Evolutionary conservation across 2,329 filamentous ascomycete species (phyloP), one percentile per base, ranked within the genome.

Genomic region (Venturia pyrina): DNA sequence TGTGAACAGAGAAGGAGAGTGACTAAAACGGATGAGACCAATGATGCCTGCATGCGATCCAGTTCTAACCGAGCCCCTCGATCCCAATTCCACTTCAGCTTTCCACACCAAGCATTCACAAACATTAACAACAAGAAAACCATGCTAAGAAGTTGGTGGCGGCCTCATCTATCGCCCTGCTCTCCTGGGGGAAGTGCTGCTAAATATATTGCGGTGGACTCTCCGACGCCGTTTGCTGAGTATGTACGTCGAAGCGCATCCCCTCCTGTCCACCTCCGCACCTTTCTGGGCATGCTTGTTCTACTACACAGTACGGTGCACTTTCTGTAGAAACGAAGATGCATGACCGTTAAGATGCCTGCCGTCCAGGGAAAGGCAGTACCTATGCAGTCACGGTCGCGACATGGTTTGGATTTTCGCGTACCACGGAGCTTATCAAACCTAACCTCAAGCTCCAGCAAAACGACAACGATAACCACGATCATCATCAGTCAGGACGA

Each of bases 211-310:
- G 5, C 50, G 21, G 5, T 37, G 11, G 53, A 37, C 5, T 37
- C 19, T 32, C 53, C 37, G 53, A 59, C 53, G 53, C 37, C 28
- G 28, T 15, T 19, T n/a, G 21, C 4, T 28, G 28, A 28, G 2
- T 28, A 28, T 24, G 17, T 59, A 19, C n/a, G 32, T 37, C 32
- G 13, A n/a, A 19, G 53, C 53, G 19, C 15, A 59, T 59, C 53
- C 53, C 53, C 28, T 21, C 48, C 48, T 53, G 48, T 59, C 53
- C 53, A 59, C 53, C 53, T 59, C 53, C 53, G 32, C 32, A 59
- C 5, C 53, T 37, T 5, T 37, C 15, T 59, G 19, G 53, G 32
- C 32, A 59, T 59, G 28, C 53, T 10, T 2, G 15, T 59, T 37
- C 15, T n/a, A 37, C 28, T 37, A 11, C 48, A 5, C 11, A 5